Base-by-base conservation (phyloP, 169 alveolate species). In the Eimeria maxima region DNA sequence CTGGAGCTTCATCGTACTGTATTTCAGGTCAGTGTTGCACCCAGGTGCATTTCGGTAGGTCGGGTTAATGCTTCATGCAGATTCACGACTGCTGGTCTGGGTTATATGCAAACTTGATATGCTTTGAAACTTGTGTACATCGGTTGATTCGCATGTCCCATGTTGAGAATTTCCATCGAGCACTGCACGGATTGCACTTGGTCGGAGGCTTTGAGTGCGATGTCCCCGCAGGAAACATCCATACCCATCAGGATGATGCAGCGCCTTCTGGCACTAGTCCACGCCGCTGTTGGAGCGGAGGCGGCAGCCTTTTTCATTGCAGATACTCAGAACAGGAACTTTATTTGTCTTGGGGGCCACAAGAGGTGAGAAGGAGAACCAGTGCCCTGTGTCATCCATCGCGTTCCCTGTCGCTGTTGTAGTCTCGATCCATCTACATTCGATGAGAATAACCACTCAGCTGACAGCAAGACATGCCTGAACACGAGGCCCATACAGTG, bases 281-380 rank as follows among this genome's bases (percentile, higher is more conserved):
- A 95, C 38, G 63, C 95, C 2, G 81, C 96, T 45, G 73, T 95
- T 45, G 73, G 94, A 22, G 96, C 80, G 38, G 96, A 95, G 50
- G 95, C 84, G n/a, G 95, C 84, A n/a, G 96, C 95, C 16, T 95
- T 89, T 83, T 95, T 89, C 76, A 89, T 95, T 53, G 96, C 92
- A n/a, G 96, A 95, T 45, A 63, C 95, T 22, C 95, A 88, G 38
- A 95, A 95, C 88, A 18, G 83, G n/a, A 45, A 86, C 10, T 95
- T 95, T 44, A 86, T 95, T 38, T 95, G 96, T 65, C 95, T 95
- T 55, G 96, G 96, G 14, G 96, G 95, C 55, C 95, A 90, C 88
- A 50, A 45, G 90, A 91, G 76, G 95, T 69, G 90, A 73, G 80
- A 38, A 24, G 5, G 6, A 20, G 84, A n/a, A 45, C 13, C 38